Percentiles rank a stretch among this genome's conserved stretches.
phyloP scores from a whole-genome alignment of 2,329 filamentous ascomycete genomes.

The Knufia fluminis region DNA sequence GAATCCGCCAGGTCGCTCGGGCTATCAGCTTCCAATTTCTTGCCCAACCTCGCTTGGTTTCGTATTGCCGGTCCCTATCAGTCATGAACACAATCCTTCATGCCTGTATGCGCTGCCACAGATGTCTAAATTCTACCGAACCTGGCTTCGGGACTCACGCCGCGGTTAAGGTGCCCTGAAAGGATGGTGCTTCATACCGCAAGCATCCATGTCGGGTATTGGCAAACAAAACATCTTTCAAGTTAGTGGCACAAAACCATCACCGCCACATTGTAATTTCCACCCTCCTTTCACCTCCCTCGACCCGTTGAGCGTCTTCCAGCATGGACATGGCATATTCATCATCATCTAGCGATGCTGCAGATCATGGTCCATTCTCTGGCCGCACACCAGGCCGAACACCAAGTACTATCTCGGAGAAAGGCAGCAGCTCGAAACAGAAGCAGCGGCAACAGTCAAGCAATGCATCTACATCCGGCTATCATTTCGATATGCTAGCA shows the following conservation, averaged over 20 bases:
- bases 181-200: not conserved
- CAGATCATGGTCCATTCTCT: constrained; percentile 12
- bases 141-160: not conserved
- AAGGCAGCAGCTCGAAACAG: constrained; percentile 6
- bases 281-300: not conserved
- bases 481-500: constrained; percentile 61
- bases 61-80: not conserved
- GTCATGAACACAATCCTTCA: too few relatives aligned
- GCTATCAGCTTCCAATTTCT: not conserved
- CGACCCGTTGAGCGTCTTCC: not conserved
- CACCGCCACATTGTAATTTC: not conserved
- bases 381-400: constrained; percentile 12
- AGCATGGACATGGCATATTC: constrained; percentile 19
- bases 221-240: not conserved
- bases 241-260: not conserved
- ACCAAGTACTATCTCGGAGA: not conserved
- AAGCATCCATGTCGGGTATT: not conserved
- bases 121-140: not conserved
- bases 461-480: constrained; percentile 28
- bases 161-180: not conserved
- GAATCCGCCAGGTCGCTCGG: too few relatives aligned
- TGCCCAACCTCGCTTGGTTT: not conserved
- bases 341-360: constrained; percentile 21
- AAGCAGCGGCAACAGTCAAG: constrained; percentile 11
- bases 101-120: too few relatives aligned